Base-by-base conservation (phyloP, 306 rosid species). In the Luffa acutangula region DNA sequence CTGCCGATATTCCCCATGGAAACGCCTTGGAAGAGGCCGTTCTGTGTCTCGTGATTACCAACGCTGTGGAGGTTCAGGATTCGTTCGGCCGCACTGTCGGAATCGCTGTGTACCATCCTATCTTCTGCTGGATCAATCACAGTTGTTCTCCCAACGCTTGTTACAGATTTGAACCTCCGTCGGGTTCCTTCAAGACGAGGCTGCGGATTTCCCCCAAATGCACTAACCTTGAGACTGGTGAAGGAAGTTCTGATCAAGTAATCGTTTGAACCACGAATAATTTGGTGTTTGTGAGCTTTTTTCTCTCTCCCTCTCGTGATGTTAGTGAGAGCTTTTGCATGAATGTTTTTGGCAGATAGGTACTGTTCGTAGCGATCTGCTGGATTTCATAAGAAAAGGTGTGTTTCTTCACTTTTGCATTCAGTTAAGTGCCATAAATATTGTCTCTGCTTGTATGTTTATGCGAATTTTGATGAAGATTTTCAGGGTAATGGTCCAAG, bases 61-160 rank as follows among this genome's bases (percentile, higher is more conserved):
- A 93, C 84, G 95, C 92, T 14, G 98, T 91, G 8, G 98, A 93
- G 87, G 98, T 93, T 82, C 90, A 87, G 65, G 92, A 90, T 81
- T 39, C 80, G 66, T 66, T 54, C 7, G 95, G 97, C 39, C 80
- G 85, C 43, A 58, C 81, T 6, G 73, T 91, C 0, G 97, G 96
- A 4, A 84, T 91, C 9, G 91, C 96, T 5, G 89, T 93, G 42
- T 93, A 76, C 39, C 82, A 78, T 34, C 75, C 82, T 1, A 72
- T 75, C 62, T 93, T 90, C 82, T 85, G 86, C 76, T 93, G 91
- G 93, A 93, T 93, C 87, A 93, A 91, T 78, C 98, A 93, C 49
- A 90, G 90, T 72, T 93, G 97, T 80, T 93, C 98, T 9, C 98
- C 98, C 25, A 93, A 90, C 42, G 89, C 92, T 1, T 87, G 84